Evolutionary conservation across 2,329 filamentous ascomycete species (phyloP).

Genomic region (Septoria linicola): DNA sequence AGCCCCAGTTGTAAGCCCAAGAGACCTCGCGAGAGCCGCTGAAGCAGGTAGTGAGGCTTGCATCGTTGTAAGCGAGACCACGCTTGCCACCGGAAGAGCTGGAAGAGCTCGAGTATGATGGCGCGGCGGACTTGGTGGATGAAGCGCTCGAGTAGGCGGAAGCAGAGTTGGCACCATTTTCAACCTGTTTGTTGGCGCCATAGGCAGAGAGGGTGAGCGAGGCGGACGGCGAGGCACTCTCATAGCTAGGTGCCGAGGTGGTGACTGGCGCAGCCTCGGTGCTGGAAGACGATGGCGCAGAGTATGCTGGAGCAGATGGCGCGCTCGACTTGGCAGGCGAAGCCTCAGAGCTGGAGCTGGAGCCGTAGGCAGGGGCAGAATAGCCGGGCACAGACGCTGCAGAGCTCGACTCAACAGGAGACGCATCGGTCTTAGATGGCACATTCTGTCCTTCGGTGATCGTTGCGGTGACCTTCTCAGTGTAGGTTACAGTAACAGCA

Average conservation of each 20-base stretch:
- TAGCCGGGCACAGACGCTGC: constrained; percentile 23
- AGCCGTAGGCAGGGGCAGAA: constrained; percentile 15
- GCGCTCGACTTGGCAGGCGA: constrained; percentile 13
- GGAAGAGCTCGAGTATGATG: constrained; percentile 20
- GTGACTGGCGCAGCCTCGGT: constrained; percentile 11
- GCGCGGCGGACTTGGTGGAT: constrained; percentile 24
- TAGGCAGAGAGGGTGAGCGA: constrained; percentile 6
- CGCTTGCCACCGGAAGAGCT: constrained; percentile 54
- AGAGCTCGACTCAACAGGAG: constrained; percentile 19
- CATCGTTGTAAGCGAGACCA: constrained; percentile 67
- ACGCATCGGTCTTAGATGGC: constrained; percentile 21
- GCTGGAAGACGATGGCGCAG: constrained; percentile 8
- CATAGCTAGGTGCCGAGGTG: constrained; percentile 4
- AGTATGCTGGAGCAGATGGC: constrained; percentile 12
- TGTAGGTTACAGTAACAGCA: constrained; percentile 43
- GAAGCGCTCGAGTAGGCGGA: constrained; percentile 8
- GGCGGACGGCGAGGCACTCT: not conserved
- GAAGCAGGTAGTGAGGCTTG: constrained; percentile 55
- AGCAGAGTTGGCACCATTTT: not conserved
- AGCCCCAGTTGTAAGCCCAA: constrained; percentile 71
- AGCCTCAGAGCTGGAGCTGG: constrained; percentile 15
- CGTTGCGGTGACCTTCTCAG: constrained; percentile 41
- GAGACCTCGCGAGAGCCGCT: constrained; percentile 46
- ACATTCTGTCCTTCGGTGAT: constrained; percentile 19
- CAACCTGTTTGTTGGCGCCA: constrained; percentile 2